A percentile compares a stretch with the other conserved stretches of the same genome.
Evolutionary conservation across 768 basidiomycete species (phyloP).

Genomic region (Mycena rosella): DNA sequence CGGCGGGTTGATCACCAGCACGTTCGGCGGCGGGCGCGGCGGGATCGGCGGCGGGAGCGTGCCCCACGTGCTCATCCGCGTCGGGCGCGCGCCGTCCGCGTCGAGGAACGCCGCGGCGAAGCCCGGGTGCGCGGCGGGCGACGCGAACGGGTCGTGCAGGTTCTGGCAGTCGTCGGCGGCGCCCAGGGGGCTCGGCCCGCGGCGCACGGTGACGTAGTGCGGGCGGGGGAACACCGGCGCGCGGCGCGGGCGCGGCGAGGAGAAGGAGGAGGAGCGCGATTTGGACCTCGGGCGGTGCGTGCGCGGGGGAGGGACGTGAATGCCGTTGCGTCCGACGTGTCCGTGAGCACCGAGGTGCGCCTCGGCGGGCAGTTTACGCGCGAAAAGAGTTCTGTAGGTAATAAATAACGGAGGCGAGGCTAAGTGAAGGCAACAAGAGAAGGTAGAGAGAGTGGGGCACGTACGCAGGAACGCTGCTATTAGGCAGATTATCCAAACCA

Average conservation of each 20-base stretch:
- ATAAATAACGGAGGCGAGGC: constrained; percentile 1
- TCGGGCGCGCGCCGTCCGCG: constrained; percentile 11
- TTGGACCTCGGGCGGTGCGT: constrained; percentile 16
- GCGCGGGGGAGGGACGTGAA: constrained; percentile 29
- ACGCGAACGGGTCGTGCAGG: constrained; percentile 42
- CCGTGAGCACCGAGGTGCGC: constrained; percentile 19
- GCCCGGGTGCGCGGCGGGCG: constrained; percentile 24
- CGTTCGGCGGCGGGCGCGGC: constrained; percentile 33
- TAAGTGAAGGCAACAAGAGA: background rate
- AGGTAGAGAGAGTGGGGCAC: constrained; percentile 16
- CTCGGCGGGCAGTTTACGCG: constrained; percentile 6
- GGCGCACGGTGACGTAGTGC: constrained; percentile 13
- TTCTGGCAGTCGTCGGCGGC: constrained; percentile 38
- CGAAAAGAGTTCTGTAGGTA: constrained; percentile 29
- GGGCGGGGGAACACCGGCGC: constrained; percentile 17
- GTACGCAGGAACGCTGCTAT: constrained; percentile 38
- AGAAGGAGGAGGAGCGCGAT: constrained; percentile 32
- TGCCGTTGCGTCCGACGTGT: constrained; percentile 29
- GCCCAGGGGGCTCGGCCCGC: constrained; percentile 19
- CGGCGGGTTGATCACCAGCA: constrained; percentile 30
- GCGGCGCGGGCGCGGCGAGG: constrained; percentile 30
- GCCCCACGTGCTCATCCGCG: constrained; percentile 38
- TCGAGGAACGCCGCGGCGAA: background rate
- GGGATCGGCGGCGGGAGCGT: constrained; percentile 19
- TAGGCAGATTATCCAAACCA: constrained; percentile 37